These are phyloP conservation scores for Pseudomonodictys pantanalensis DNA, from an alignment of 495 filamentous ascomycete genomes.

Conservation along the genomic window DNA sequence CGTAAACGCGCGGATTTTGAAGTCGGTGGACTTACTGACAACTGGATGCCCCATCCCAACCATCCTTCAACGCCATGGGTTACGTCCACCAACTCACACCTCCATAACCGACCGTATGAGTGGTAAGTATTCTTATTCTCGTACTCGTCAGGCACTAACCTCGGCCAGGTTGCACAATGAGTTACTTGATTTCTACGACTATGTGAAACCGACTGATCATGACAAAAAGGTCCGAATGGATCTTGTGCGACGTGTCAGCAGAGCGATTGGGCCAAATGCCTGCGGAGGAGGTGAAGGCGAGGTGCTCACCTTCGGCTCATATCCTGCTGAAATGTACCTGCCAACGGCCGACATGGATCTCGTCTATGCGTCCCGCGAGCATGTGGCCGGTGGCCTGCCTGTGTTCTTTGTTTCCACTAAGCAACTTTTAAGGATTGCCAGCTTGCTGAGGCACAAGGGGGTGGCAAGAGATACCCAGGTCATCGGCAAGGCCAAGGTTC, in stretches of 20 bases:
- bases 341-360: slow-evolving; percentile 93
- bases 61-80: slow-evolving; percentile 35
- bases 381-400: slow-evolving; percentile 42
- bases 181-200: slow-evolving; percentile 84
- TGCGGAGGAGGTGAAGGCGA: slow-evolving; percentile 39
- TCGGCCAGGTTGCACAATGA: slow-evolving; percentile 68
- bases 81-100: too few relatives aligned
- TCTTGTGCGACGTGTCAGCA: slow-evolving; percentile 63
- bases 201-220: slow-evolving; percentile 69
- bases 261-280: slow-evolving; percentile 51
- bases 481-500: slow-evolving; percentile 76
- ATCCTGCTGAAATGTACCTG: slow-evolving; percentile 83
- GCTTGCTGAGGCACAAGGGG: slow-evolving; percentile 48
- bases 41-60: slow-evolving; percentile 54
- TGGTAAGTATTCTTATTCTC: slow-evolving; percentile 14
- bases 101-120: not conserved
- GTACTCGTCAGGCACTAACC: slow-evolving; percentile 1
- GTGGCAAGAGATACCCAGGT: slow-evolving; percentile 56
- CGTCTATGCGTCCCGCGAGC: slow-evolving; percentile 71
- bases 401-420: slow-evolving; percentile 17
- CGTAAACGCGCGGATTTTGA: slow-evolving; percentile 63
- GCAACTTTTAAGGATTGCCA: slow-evolving; percentile 47
- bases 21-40: slow-evolving; percentile 49
- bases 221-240: slow-evolving; percentile 72
- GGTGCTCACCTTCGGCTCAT: slow-evolving; percentile 81